Conservation (phyloP, 2,329 filamentous ascomycete species). For the Fusarium verrucosum region DNA sequence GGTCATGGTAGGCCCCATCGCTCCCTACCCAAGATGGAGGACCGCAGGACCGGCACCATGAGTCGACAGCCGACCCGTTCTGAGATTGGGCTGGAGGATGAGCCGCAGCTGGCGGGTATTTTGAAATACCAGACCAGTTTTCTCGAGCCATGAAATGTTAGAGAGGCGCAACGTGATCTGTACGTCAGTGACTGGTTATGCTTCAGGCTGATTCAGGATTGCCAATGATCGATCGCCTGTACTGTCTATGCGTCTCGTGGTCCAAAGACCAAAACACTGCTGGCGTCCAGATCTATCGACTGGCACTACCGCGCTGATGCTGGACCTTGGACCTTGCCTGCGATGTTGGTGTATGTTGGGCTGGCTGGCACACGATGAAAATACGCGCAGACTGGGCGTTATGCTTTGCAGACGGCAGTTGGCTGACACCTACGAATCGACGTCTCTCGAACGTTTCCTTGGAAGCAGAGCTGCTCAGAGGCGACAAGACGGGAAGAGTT, state of each 20-base stretch:
- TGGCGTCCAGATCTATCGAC: slow-evolving; percentile 7
- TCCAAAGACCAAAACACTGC: slow-evolving; percentile 15
- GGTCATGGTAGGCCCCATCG: slow-evolving; percentile 37
- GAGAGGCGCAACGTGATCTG: slow-evolving; percentile 31
- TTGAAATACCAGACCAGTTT: slow-evolving; percentile 32
- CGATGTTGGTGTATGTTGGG: neutral
- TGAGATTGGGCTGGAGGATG: slow-evolving; percentile 39
- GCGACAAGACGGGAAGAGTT: slow-evolving; percentile 29
- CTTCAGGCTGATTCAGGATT: slow-evolving; percentile 35
- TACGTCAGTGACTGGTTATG: slow-evolving; percentile 38
- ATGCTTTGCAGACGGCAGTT: slow-evolving; percentile 32
- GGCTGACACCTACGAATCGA: slow-evolving; percentile 2
- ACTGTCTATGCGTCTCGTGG: slow-evolving; percentile 28
- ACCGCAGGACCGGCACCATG: slow-evolving; percentile 40
- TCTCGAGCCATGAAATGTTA: slow-evolving; percentile 35
- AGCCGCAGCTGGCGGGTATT: slow-evolving; percentile 42
- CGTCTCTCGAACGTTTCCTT: slow-evolving; percentile 16
- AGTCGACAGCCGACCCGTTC: slow-evolving; percentile 41
- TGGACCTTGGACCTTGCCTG: neutral
- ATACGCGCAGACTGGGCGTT: slow-evolving; percentile 7
- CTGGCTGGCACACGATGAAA: neutral
- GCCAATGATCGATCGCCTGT: slow-evolving; percentile 30
- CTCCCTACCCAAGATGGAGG: slow-evolving; percentile 40
- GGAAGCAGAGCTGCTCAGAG: slow-evolving; percentile 25
- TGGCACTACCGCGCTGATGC: neutral